Evolutionary conservation across 495 filamentous ascomycete species (phyloP), one percentile per base, ranked within the genome.

Genomic region (Penicillium argentinense): DNA sequence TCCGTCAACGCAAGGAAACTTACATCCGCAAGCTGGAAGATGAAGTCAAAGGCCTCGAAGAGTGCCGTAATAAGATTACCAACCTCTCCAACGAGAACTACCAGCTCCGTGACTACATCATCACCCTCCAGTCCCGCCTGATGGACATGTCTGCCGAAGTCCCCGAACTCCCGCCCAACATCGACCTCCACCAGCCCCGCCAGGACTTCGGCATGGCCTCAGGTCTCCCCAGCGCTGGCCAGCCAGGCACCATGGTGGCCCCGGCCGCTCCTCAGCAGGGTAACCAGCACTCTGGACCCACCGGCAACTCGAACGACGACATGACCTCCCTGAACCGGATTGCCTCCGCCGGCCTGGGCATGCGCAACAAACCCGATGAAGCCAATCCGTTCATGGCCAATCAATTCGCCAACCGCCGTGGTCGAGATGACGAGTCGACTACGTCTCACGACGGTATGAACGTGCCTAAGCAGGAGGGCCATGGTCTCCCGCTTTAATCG

Each of bases 11-110:
- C 42, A 98, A 98, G 68, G 93, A 98, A 70, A 87, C 84, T 24
- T 96, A 97, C 64, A 98, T 98, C 65, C 95, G 96, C 73, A 91
- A 91, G 62, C 77, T 98, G 12, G 93, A 97, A 64, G 87, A 91
- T 54, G 87, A 96, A 64, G 88, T 95, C 32, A 80, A 86, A 50
- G 87, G 89, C 14, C 83, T 80, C 56, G 78, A 81, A 30, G 69
- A 73, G 13, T 78, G 92, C 63, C 83, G 85, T 39, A 79, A 85
- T 41, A 82, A 73, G 39, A 87, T 78, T 58, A 90, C 95, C 58
- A 68, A 76, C 36, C 73, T 96, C 16, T 85, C 93, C 54, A 72
- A 76, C 21, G 95, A 98, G 62, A 95, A 97, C 67, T 93, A 91
- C 69, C 79, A 85, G 47, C 75, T 97, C 1, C 83, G 90, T 27